Evolutionary conservation across 1,284 basidiomycete genomes (phyloP), one percentile per base, ranked within the genome.

Genomic region (Boletus holoroseus): DNA sequence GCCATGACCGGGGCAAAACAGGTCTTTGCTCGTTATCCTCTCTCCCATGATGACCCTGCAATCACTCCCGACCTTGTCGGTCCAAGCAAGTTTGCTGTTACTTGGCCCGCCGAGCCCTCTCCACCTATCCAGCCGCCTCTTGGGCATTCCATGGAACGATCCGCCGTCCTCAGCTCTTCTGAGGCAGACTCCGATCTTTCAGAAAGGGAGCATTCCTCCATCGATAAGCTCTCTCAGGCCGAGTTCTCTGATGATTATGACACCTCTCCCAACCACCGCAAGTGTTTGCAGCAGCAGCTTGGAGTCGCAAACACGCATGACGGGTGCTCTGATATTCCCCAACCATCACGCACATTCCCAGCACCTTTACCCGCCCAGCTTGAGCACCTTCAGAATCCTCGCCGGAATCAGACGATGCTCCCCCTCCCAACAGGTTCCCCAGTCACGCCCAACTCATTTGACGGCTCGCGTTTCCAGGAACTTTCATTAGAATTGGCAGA

Each of bases 401-500:
- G 75, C 58, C 74, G 80, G 50, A 44, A 57, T 2, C 66, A 35
- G 7, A 28, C 49, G 18, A 43, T 45, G 34, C 34, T 27, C 20
- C 49, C 48, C 22, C 50, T 41, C 34, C 31, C 48, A 38, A 42
- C 36, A 20, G 22, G 20, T n/a, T 20, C 37, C 32, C 32, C 62
- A 24, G 26, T 34, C n/a, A 15, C 43, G 35, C 44, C 46, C 22
- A 27, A 16, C 39, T 18, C 50, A n/a, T 34, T 66, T 4, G 68
- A 73, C 16, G 68, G 72, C 44, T 64, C 72, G 16, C 75, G 73
- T 53, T 74, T 85, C 56, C 76, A 76, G 39, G 85, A 87, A 51
- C 71, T 88, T 48, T 86, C 86, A 0, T 70, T 86, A 32, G 92
- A 95, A 68, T 76, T 94, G 7, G 91, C 91, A 7, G 91, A 94